phyloP scores from a whole-genome alignment of 805 yeast genomes.

The Maudiozyma serrabonitensis region DNA sequence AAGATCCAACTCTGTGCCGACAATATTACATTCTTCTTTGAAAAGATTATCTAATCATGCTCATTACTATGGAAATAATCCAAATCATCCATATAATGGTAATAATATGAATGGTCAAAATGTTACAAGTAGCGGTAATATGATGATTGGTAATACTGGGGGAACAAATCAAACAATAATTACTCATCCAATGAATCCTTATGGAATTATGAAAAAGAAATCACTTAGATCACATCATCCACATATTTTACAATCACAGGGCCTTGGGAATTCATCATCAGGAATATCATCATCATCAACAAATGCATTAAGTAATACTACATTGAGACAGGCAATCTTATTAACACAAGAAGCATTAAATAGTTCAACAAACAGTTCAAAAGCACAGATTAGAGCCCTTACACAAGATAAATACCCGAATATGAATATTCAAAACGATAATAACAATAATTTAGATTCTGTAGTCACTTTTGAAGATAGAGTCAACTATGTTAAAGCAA shows the following conservation, averaged over 20 bases:
- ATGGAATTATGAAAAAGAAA: slow-evolving; percentile 9
- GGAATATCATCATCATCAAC: slow-evolving; percentile 1
- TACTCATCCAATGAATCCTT: slow-evolving; percentile 5
- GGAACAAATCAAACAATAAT: slow-evolving; percentile 1
- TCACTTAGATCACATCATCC: slow-evolving; percentile 2
- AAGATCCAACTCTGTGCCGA: slow-evolving; percentile 29
- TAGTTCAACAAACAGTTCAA: not conserved
- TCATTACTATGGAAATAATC: not conserved
- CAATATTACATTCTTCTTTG: slow-evolving; percentile 27
- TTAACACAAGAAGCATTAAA: slow-evolving; percentile 6
- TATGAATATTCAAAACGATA: not conserved
- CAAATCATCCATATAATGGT: slow-evolving; percentile 1
- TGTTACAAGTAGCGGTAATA: too few relatives aligned
- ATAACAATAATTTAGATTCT: not conserved
- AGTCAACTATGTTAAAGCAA: slow-evolving; percentile 13
- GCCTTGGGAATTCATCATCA: not conserved
- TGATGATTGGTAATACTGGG: slow-evolving; percentile 1
- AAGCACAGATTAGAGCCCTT: not conserved
- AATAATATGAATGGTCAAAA: not conserved
- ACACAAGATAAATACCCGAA: not conserved
- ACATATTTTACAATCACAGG: slow-evolving; percentile 2
- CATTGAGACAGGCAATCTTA: slow-evolving; percentile 5
- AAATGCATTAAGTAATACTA: slow-evolving; percentile 1
- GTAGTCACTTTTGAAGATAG: slow-evolving; percentile 18
- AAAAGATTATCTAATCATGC: slow-evolving; percentile 13